Conservation (phyloP, 2,329 filamentous ascomycete genomes). For the Arthroderma sp. region DNA sequence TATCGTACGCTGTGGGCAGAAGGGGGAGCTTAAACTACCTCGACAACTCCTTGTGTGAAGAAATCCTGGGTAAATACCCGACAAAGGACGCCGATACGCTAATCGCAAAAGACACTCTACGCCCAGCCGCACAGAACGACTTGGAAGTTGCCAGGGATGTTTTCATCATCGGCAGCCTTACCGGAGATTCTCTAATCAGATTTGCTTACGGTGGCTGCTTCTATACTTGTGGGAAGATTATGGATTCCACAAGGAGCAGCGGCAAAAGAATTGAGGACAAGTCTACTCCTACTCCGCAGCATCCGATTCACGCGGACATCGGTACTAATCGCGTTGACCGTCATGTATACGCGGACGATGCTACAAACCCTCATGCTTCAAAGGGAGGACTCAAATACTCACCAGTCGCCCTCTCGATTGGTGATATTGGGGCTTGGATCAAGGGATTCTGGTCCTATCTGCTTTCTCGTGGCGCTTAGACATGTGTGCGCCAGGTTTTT, state of each 20-base stretch:
- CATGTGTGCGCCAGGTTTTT: too few species aligned
- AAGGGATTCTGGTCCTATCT: too few species aligned
- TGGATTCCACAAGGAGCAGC: constrained; percentile 10
- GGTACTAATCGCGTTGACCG: too few species aligned
- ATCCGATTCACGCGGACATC: too few species aligned
- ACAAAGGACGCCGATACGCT: constrained; percentile 15
- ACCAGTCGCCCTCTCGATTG: too few species aligned
- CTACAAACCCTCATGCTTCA: too few species aligned
- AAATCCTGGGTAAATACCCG: constrained; percentile 28
- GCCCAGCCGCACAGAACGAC: constrained; percentile 38
- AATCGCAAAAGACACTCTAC: constrained; percentile 41
- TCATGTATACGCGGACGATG: too few species aligned
- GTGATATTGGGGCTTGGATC: too few species aligned
- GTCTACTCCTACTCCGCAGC: neutral
- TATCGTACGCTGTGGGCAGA: constrained; percentile 45
- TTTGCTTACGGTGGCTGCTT: constrained; percentile 48
- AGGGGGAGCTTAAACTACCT: constrained; percentile 43
- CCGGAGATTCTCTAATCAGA: constrained; percentile 47
- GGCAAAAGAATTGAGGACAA: neutral
- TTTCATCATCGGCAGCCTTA: constrained; percentile 46
- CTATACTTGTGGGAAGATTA: constrained; percentile 42
- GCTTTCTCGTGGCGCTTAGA: too few species aligned
- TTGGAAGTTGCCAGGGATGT: constrained; percentile 41
- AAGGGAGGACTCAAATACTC: too few species aligned
- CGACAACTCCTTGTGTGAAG: constrained; percentile 30